Evolutionary conservation across 495 filamentous ascomycete genomes (phyloP), one percentile per base, ranked within the genome.

Genomic region (Penicillium coffeae): DNA sequence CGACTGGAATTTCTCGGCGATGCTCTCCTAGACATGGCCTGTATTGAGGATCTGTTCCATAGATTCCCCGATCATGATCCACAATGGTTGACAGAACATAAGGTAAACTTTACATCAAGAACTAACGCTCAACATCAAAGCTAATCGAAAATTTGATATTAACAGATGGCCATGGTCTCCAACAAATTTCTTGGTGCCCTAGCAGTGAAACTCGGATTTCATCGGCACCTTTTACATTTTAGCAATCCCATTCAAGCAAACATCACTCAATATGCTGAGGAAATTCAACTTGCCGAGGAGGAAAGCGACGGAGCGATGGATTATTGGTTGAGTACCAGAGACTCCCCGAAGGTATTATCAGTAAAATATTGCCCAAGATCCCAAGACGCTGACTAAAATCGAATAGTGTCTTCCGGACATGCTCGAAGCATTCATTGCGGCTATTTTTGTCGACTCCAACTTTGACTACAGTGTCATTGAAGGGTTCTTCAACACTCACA

Each of bases 41-140:
- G 84, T 57, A 81, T 98, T 45, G 84, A 89, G 43, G 79, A 87
- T 51, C 70, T 98, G 14, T 98, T 87, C 65, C 69, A 82, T 50
- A 75, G 75, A 9, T 88, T 85, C 61, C 89, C 90, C 0, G 75
- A 80, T 37, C 83, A 82, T 49, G 91, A 96, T 60, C 92, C 93
- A 1, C 90, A 96, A 62, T 98, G 93, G 93, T 78, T 98, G 25
- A 98, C 93, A 1, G 93, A 98, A 69, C 94, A 98, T 72, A 98
- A 96, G 57, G 79, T 79, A 58, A 42, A 68, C 53, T 16, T 20
- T 13, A 8, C 0, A 14, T 4, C 5, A 15, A 13, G 3, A 16
- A 18, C 8, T 21, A 7, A 12, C 13, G 33, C 48, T 64, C 21
- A 43, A 27, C n/a, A 12, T 3, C 5, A 30, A 30, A 30, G 35